phyloP scores from a whole-genome alignment of 352 stramenopile genomes.

The Peronospora destructor region DNA sequence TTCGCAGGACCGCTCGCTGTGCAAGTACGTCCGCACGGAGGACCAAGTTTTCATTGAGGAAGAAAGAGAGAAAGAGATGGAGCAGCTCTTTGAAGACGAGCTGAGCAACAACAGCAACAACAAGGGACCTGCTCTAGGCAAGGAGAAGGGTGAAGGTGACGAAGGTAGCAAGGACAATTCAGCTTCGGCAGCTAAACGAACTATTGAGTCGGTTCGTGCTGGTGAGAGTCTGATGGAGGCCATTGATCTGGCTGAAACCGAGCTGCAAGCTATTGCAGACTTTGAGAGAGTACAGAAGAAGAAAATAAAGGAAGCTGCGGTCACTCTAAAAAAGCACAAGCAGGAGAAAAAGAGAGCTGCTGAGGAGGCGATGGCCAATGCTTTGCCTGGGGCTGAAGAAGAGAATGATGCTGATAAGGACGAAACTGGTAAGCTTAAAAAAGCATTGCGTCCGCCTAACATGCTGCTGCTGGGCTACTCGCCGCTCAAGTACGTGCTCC shows the following conservation, averaged over 20 bases:
- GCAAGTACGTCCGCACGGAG: constrained; percentile 96
- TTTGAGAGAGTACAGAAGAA: constrained; percentile 62
- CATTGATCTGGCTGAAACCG: constrained; percentile 89
- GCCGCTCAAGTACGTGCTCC: constrained; percentile 91
- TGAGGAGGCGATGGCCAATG: constrained; percentile 42
- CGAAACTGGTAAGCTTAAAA: constrained; percentile 39
- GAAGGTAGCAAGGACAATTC: constrained; percentile 47
- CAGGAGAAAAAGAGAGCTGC: constrained; percentile 28
- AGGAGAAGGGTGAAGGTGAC: constrained; percentile 38
- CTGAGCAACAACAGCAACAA: constrained; percentile 72
- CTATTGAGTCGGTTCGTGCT: constrained; percentile 87
- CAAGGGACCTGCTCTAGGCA: constrained; percentile 54
- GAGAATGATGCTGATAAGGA: constrained; percentile 23
- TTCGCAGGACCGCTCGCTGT: constrained; percentile 95
- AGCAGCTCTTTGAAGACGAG: constrained; percentile 93
- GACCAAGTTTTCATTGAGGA: constrained; percentile 97
- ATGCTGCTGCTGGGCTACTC: constrained; percentile 93
- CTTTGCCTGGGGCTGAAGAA: constrained; percentile 19
- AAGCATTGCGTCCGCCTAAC: constrained; percentile 69
- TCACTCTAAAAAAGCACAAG: constrained; percentile 58
- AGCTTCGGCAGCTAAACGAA: constrained; percentile 88
- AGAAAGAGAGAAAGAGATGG: constrained; percentile 93
- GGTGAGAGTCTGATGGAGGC: constrained; percentile 92
- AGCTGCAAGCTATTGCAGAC: constrained; percentile 83
- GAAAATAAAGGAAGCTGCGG: constrained; percentile 42